phyloP scores from a whole-genome alignment of 129 eudicot species.

The Deinandra increscens region DNA sequence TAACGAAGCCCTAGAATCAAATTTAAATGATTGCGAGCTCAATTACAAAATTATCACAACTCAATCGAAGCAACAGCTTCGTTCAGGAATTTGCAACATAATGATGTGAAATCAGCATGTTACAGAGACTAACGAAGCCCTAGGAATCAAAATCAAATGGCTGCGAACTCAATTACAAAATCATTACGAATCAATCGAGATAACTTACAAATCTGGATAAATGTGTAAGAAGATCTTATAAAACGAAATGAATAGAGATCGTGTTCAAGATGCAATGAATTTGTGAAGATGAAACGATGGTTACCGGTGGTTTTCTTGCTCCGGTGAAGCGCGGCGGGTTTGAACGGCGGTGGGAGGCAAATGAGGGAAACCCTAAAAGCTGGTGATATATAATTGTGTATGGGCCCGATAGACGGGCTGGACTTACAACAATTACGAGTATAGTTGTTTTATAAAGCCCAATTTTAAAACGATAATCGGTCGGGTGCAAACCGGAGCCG shows the following conservation, averaged over 20 bases:
- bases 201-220: not conserved
- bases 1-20: not conserved
- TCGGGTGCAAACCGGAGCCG: too few species aligned
- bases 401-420: slow-evolving; percentile 5
- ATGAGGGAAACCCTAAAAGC: slow-evolving; percentile 18
- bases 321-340: slow-evolving; percentile 21
- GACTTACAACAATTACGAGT: too few species aligned
- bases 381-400: not conserved
- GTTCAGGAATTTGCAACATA: too few species aligned
- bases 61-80: not conserved
- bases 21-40: not conserved
- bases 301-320: slow-evolving; percentile 9
- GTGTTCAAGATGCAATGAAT: not conserved
- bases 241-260: not conserved
- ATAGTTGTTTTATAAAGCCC: too few species aligned
- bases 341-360: slow-evolving; percentile 1
- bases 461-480: too few species aligned
- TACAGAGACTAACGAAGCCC: too few species aligned
- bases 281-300: not conserved
- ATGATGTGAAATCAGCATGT: too few species aligned
- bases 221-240: not conserved
- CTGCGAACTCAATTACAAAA: not conserved
- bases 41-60: not conserved
- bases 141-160: not conserved
- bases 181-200: not conserved